phyloP scores from a whole-genome alignment of 2,329 filamentous ascomycete species.

The Sporothrix luriei region DNA sequence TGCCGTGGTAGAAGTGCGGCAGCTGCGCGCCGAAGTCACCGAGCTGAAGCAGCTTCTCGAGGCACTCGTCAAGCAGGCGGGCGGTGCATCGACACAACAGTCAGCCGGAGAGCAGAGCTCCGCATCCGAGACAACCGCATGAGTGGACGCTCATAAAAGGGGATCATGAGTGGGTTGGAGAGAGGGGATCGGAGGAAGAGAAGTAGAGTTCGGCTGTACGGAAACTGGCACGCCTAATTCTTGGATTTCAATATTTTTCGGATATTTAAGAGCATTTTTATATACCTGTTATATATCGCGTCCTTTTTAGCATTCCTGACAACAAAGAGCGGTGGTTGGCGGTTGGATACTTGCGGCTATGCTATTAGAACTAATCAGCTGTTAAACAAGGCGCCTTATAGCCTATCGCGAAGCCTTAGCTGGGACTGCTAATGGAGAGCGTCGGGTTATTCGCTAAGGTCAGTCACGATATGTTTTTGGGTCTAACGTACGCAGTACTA shows the following conservation, averaged over 20 bases:
- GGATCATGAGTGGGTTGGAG: background rate
- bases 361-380: conserved; percentile 3
- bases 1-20: conserved; percentile 68
- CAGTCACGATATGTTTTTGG: no score
- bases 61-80: conserved; percentile 28
- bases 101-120: background rate
- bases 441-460: no score
- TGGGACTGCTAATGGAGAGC: no score
- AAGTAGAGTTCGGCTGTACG: no score
- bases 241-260: background rate
- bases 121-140: background rate
- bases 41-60: conserved; percentile 56
- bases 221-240: no score
- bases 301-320: background rate
- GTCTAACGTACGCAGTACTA: no score
- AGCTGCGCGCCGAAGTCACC: conserved; percentile 60
- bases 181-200: no score
- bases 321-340: background rate
- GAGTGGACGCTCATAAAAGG: background rate
- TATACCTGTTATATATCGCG: background rate
- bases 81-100: background rate
- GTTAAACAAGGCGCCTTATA: background rate
- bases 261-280: background rate
- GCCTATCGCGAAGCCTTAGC: conserved; percentile 22
- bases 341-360: background rate